A percentile compares a stretch with the other conserved stretches of the same genome.
Conservation (phyloP, 495 filamentous ascomycete species). For the Pseudevernia furfuracea region DNA sequence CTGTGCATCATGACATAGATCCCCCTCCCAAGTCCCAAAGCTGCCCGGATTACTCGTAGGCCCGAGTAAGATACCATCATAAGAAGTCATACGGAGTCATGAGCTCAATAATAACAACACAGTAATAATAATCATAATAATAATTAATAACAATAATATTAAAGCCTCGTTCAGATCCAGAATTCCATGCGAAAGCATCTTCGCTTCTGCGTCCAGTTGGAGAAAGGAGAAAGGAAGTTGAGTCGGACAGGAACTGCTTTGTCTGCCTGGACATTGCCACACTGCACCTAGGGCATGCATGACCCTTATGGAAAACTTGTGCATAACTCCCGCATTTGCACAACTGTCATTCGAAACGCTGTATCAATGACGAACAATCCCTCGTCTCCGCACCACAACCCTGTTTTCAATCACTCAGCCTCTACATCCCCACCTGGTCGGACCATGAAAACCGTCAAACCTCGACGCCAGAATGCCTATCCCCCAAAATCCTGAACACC, state of each 20-base stretch:
- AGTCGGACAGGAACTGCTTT: neutral
- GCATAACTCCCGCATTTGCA: conserved; percentile 20
- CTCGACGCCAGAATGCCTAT: conserved; percentile 47
- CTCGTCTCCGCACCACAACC: neutral
- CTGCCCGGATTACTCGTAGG: too few species aligned
- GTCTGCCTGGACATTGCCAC: conserved; percentile 6
- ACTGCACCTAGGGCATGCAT: neutral
- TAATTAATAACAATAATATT: too few species aligned
- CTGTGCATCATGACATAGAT: too few species aligned
- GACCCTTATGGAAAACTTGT: conserved; percentile 7
- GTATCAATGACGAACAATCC: conserved; percentile 1
- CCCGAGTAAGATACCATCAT: too few species aligned
- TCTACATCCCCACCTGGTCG: neutral
- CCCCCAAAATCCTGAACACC: conserved; percentile 39
- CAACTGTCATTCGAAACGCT: conserved; percentile 12
- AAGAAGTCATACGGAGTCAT: conserved; percentile 13
- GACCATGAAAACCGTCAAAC: neutral
- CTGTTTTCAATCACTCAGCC: neutral
- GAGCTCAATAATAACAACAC: too few species aligned
- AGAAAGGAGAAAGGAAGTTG: neutral
- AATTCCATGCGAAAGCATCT: neutral
- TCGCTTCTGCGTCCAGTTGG: neutral
- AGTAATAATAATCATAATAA: too few species aligned
- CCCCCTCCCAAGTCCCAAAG: too few species aligned
- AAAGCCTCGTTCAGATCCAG: neutral